phyloP scores from a whole-genome alignment of 2,329 filamentous ascomycete species.

The Dactylellina sp. region DNA sequence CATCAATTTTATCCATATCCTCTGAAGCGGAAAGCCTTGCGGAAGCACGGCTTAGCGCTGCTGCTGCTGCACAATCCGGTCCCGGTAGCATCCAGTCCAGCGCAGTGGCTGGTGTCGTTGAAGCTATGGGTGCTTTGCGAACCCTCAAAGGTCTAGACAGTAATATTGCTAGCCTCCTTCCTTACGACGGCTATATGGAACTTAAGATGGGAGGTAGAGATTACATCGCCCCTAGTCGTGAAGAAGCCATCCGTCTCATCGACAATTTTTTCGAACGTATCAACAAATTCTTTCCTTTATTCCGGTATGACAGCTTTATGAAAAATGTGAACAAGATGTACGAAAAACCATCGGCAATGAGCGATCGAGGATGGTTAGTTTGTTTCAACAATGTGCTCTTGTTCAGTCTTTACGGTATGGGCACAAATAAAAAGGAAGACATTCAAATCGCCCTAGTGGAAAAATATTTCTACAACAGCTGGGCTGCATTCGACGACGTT shows the following conservation, averaged over 20 bases:
- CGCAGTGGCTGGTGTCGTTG: slow-evolving; percentile 40
- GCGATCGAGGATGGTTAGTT: slow-evolving; percentile 60
- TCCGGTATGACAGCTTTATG: slow-evolving; percentile 55
- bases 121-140: slow-evolving; percentile 59
- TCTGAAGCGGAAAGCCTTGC: slow-evolving; percentile 60
- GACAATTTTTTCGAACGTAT: slow-evolving; percentile 54
- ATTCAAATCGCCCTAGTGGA: slow-evolving; percentile 51
- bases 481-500: slow-evolving; percentile 65
- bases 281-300: slow-evolving; percentile 55
- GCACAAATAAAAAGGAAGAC: slow-evolving; percentile 49
- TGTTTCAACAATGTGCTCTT: slow-evolving; percentile 61
- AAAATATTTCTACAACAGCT: slow-evolving; percentile 60
- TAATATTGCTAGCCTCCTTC: slow-evolving; percentile 59
- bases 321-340: slow-evolving; percentile 57
- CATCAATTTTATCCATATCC: slow-evolving; percentile 59
- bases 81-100: slow-evolving; percentile 31
- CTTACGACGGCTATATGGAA: slow-evolving; percentile 59
- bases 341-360: slow-evolving; percentile 55
- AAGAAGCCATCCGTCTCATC: slow-evolving; percentile 55
- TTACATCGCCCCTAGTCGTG: slow-evolving; percentile 51
- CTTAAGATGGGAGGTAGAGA: slow-evolving; percentile 57
- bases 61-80: slow-evolving; percentile 38
- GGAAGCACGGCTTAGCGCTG: slow-evolving; percentile 57
- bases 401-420: slow-evolving; percentile 59
- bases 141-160: slow-evolving; percentile 58